Base-by-base conservation (phyloP, 345 rosid genomes). In the Brassica cretica region DNA sequence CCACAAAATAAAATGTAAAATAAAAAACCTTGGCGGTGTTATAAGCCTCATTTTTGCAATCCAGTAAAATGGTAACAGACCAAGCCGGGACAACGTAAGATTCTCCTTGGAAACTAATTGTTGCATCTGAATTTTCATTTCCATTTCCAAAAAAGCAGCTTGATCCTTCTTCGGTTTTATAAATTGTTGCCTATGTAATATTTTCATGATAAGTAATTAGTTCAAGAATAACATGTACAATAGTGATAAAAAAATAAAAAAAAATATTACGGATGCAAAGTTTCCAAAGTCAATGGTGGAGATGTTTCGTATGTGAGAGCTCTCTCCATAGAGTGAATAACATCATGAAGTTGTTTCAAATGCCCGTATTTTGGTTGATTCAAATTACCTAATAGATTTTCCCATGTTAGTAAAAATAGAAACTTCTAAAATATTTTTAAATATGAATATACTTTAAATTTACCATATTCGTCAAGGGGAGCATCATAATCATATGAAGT, bases 61-160 rank as follows among this genome's bases (percentile, higher is more conserved):
- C 87, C 0, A 86, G 85, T 81, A 84, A 82, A 66, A 92, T 79
- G 62, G 83, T 84, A 18, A 91, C 90, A 5, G 94, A 89, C 91
- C 94, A 87, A 1, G 94, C 84, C 0, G 93, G 97, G 14, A 91
- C 61, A 7, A n/a, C 59, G 4, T 79, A 83, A 0, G 56, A 18
- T 33, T 55, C 72, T 33, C 89, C 96, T 62, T 68, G 78, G 68
- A 83, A 87, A n/a, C 3, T 37, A 8, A 37, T 37, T 37, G 8
- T 37, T 37, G 44, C 44, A 37, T 37, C 44, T 37, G 44, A 37
- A 37, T 7, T 8, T 37, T 37, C 44, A 37, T 37, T 37, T 37
- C 11, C 44, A 8, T 37, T 37, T 8, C 81, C 80, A 32, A 92
- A 15, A 49, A 92, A 90, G 66, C 94, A 90, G 12, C 87, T 71